Evolutionary conservation across 2,329 filamentous ascomycete species (phyloP), one percentile per base, ranked within the genome.

Genomic region (Pseudogymnoascus sp.): DNA sequence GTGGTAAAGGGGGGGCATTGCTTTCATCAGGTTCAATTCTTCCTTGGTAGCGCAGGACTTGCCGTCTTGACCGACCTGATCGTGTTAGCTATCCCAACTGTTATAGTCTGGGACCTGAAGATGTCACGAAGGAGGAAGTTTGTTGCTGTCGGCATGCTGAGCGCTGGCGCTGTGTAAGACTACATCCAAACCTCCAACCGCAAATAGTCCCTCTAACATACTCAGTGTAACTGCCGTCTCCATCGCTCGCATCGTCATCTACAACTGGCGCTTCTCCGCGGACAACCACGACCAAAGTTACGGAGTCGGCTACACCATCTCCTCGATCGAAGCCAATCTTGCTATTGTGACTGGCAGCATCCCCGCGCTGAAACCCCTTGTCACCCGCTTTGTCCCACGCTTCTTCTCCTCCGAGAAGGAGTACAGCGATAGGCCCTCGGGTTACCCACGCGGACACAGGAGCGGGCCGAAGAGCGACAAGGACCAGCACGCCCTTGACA

Each of bases 51-150:
- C 22, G 65, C 66, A 30, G 63, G 66, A 39, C 37, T 68, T 14
- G 60, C 61, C 18, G 63, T 68, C 15, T 22, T 64, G 11, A 66
- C 66, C 2, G 66, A 67, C 59, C 20, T 68, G 6, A 12, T 68
- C 25, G 60, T 67, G 33, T 8, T 68, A 12, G 47, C 47, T 7
- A 66, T 68, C 22, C 66, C 66, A 8, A 62, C 63, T 2, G 64
- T 63, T 15, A 68, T 66, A 53, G 62, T 66, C 28, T 64, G 62
- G 58, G 64, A 64, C n/a, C 41, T 66, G 15, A 57, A 64, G 36
- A 59, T 66, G 53, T 60, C 41, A 22, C 50, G 38, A 1, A 60
- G 53, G 30, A 67, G 63, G 50, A 68, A 67, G 37, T n/a, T 64
- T 12, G 60, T 47, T n/a, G 50, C 50, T 20, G 57, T 60, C 8